A percentile compares a stretch with the other conserved stretches of the same genome.
Conservation (phyloP, 2,329 filamentous ascomycete genomes). For the Coleophoma cylindrospora region DNA sequence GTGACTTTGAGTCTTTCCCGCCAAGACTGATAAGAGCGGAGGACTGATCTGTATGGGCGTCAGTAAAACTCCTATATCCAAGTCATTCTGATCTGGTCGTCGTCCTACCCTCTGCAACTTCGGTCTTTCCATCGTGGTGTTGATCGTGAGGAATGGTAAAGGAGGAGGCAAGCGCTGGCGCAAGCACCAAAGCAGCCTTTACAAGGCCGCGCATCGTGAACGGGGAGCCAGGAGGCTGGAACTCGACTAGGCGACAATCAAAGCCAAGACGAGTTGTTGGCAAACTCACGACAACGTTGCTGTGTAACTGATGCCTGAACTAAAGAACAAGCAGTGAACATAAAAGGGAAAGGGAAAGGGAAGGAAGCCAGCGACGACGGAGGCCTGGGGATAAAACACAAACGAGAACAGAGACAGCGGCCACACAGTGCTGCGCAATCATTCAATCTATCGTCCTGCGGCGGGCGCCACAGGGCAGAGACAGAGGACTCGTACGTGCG, state of each 20-base stretch:
- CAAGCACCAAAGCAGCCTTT: constrained; percentile 22
- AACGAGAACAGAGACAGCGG: background rate
- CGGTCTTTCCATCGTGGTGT: constrained; percentile 3
- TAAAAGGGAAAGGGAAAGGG: background rate
- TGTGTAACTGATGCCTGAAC: background rate
- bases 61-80: background rate
- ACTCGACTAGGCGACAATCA: background rate
- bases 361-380: background rate
- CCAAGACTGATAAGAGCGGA: constrained; percentile 13
- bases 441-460: background rate
- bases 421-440: background rate
- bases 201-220: constrained; percentile 25
- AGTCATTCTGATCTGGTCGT: too few relatives aligned
- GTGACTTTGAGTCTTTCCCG: constrained; percentile 12
- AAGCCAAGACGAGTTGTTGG: background rate
- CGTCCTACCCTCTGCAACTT: background rate
- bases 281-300: background rate
- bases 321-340: background rate
- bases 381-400: background rate
- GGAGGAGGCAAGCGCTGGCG: constrained; percentile 19
- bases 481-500: background rate
- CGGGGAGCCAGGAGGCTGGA: background rate
- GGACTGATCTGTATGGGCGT: constrained; percentile 7
- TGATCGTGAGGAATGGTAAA: constrained; percentile 14
- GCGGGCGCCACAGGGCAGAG: background rate